These are phyloP conservation scores for Simplicillium aogashimaense DNA, from an alignment of 2,329 filamentous ascomycete genomes.

Conservation along the genomic window DNA sequence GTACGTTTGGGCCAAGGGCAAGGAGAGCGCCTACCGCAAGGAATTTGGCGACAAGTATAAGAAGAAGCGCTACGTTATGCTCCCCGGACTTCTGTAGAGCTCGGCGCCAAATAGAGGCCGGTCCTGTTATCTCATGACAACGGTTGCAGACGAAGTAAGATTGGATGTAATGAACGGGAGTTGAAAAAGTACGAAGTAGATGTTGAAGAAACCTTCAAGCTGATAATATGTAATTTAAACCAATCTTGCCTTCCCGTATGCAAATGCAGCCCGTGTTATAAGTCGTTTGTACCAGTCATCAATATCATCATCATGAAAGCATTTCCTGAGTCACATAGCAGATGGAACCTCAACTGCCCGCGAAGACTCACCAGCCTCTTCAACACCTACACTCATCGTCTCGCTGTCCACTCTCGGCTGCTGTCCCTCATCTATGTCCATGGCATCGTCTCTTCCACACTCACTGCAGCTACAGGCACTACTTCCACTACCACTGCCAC, in stretches of 20 bases:
- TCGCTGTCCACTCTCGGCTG: conserved; percentile 7
- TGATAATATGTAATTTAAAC: too few relatives aligned
- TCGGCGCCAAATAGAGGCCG: neutral
- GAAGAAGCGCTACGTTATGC: conserved; percentile 79
- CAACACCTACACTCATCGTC: conserved; percentile 6
- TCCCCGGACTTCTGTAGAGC: conserved; percentile 64
- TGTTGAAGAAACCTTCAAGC: too few relatives aligned
- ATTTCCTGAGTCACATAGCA: neutral
- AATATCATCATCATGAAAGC: conserved; percentile 5
- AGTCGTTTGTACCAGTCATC: conserved; percentile 12
- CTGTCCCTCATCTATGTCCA: conserved; percentile 11
- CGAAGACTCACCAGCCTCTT: conserved; percentile 3
- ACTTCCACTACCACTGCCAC: conserved; percentile 12
- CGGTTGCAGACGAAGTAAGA: neutral
- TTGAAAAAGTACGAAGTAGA: too few relatives aligned
- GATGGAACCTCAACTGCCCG: too few relatives aligned
- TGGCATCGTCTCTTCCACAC: conserved; percentile 18
- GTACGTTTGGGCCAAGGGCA: conserved; percentile 80
- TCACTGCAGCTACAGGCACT: conserved; percentile 26
- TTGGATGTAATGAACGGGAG: neutral
- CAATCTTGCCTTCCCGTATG: neutral
- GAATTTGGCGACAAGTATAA: conserved; percentile 92
- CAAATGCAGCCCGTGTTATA: neutral
- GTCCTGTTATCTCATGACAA: neutral
- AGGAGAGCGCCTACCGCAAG: conserved; percentile 81